Evolutionary conservation across 352 stramenopile genomes (phyloP).

Genomic region (Phytopythium montanum): DNA sequence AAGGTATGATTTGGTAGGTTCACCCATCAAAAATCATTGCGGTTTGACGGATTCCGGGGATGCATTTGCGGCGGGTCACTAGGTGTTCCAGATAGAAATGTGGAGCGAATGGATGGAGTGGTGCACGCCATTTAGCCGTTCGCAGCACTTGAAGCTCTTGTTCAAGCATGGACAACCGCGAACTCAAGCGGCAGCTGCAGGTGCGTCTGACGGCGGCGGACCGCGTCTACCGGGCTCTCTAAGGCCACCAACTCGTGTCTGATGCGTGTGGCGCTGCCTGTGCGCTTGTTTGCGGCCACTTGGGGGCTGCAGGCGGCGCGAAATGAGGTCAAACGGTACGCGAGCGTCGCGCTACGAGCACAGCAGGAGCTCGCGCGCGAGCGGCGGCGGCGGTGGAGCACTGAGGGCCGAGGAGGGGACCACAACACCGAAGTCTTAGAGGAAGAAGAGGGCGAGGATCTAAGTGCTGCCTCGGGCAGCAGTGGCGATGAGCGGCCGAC

Average conservation of each 20-base stretch:
- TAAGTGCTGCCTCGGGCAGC: conserved; percentile 7
- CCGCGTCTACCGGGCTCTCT: neutral
- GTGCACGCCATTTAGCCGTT: neutral
- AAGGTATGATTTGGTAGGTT: no score
- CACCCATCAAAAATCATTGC: conserved; percentile 13
- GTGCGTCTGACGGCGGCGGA: neutral
- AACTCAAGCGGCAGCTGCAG: conserved; percentile 25
- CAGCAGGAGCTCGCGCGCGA: conserved; percentile 30
- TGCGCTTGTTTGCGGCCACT: neutral
- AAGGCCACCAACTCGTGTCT: neutral
- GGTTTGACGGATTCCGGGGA: conserved; percentile 25
- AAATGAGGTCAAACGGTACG: conserved; percentile 33
- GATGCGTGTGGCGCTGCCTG: neutral
- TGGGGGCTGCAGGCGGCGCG: conserved; percentile 13
- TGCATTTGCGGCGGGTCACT: conserved; percentile 12
- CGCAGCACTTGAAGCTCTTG: no score
- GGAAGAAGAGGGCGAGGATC: neutral
- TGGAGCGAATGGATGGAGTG: conserved; percentile 10
- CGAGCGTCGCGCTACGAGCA: conserved; percentile 21
- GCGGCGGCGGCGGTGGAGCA: conserved; percentile 17
- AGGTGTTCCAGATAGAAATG: conserved; percentile 11
- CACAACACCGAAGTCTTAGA: neutral
- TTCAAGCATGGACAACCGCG: conserved; percentile 14
- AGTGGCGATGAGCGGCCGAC: neutral
- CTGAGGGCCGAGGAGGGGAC: conserved; percentile 3